phyloP scores from a whole-genome alignment of 352 stramenopile species.

The Globisporangium megalacanthum region DNA sequence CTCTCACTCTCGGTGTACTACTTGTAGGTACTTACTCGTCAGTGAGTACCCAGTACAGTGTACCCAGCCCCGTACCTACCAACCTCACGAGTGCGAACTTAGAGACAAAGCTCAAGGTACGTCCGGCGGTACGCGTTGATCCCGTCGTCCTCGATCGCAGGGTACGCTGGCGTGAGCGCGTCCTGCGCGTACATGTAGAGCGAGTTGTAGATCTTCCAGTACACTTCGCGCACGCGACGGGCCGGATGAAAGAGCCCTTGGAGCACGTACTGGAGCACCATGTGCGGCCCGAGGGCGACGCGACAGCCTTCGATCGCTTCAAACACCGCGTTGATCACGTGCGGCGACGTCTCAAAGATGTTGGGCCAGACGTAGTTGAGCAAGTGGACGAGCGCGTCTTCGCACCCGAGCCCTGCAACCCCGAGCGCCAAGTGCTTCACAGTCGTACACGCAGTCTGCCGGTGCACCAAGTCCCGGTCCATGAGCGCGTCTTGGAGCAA shows the following conservation, averaged over 20 bases:
- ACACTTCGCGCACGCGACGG: constrained; percentile 97
- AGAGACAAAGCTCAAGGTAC: constrained; percentile 89
- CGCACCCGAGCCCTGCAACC: constrained; percentile 94
- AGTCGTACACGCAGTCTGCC: constrained; percentile 95
- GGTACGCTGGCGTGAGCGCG: constrained; percentile 96
- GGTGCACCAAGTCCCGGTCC: constrained; percentile 98
- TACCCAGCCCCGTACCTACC: background rate
- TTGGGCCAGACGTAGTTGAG: constrained; percentile 99
- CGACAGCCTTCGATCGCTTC: constrained; percentile 97
- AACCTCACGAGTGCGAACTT: background rate
- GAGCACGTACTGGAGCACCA: constrained; percentile 97
- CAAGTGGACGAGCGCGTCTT: constrained; percentile 97
- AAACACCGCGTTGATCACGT: constrained; percentile 99
- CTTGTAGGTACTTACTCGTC: background rate
- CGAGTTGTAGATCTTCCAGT: constrained; percentile 99
- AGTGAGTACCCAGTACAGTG: background rate
- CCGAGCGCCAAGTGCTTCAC: constrained; percentile 98
- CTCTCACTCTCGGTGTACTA: too few relatives aligned
- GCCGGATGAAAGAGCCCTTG: constrained; percentile 99
- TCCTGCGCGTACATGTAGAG: constrained; percentile 99
- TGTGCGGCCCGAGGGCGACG: constrained; percentile 93
- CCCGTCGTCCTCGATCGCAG: constrained; percentile 93
- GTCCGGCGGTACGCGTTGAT: constrained; percentile 94
- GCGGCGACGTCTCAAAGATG: constrained; percentile 98
- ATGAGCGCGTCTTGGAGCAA: constrained; percentile 99